Base-by-base conservation (phyloP, 345 rosid species). In the Durio zibethinus region DNA sequence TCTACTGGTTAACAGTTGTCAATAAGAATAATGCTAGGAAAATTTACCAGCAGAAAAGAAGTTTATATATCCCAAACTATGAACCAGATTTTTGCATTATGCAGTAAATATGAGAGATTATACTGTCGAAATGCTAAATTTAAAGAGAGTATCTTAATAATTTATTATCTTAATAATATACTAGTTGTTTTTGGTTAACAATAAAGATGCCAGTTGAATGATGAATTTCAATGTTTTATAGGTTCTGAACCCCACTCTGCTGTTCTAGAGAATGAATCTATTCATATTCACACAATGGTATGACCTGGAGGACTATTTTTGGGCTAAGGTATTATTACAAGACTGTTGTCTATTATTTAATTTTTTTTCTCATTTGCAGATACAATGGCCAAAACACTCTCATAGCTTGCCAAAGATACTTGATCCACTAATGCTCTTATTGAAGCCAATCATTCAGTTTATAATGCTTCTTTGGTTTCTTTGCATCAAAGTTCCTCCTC, bases 251-350 rank as follows among this genome's bases (percentile, higher is more conserved):
- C 99, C 3, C 97, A 93, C 66, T 83, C 81, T 78, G 91, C 93
- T 71, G 79, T 96, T 73, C 62, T 86, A 63, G 87, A 89, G 78
- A 91, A 92, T 27, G 86, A 78, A 50, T 96, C 93, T 72, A 92
- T 96, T 82, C 92, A 90, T 75, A 86, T 92, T 54, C 92, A 96
- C 79, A 89, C 90, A 48, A 90, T 96, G 99, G 99, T 93, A 82
- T 63, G 60, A 40, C 73, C n/a, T 64, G 20, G n/a, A 52, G 10
- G 70, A 63, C 35, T 78, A 35, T 80, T 59, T 31, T 50, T 54
- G 62, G 15, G 23, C 3, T 14, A 12, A 53, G 67, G 11, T 47
- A 73, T 6, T 12, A 23, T 77, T 52, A 31, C 10, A 25, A 50
- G 70, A 12, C 29, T 20, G 2, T 63, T 21, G n/a, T 33, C 7